phyloP scores from a whole-genome alignment of 2,329 filamentous ascomycete genomes.

The Ceratocystis cacaofunesta region DNA sequence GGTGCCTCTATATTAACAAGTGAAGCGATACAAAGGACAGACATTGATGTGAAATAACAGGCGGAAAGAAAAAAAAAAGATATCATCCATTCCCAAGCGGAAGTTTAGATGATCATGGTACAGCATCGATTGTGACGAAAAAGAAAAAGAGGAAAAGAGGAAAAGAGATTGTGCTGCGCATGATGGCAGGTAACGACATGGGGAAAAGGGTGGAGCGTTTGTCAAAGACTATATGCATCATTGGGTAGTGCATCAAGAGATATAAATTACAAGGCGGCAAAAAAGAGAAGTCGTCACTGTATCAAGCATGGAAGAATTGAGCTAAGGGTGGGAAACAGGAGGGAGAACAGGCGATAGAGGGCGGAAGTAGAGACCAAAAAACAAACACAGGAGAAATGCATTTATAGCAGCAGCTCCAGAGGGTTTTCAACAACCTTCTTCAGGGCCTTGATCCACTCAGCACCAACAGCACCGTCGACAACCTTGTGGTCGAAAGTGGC shows the following conservation, averaged over 20 bases:
- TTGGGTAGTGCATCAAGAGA: background rate
- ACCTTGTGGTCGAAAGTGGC: constrained; percentile 99
- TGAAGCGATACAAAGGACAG: constrained; percentile 3
- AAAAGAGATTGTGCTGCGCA: background rate
- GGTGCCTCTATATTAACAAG: constrained; percentile 2
- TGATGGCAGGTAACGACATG: background rate
- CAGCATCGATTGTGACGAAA: background rate
- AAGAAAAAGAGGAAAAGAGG: too few species aligned
- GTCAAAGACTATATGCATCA: constrained; percentile 3
- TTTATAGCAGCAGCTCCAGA: constrained; percentile 78
- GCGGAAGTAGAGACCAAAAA: background rate
- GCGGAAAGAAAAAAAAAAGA: background rate
- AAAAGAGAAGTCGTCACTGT: constrained; percentile 13
- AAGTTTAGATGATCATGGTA: background rate
- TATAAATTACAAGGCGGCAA: constrained; percentile 14
- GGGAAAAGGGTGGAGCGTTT: too few species aligned
- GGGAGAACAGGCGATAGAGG: background rate
- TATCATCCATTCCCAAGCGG: background rate
- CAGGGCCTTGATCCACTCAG: constrained; percentile 89
- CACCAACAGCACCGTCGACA: constrained; percentile 88
- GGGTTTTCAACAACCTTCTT: constrained; percentile 98
- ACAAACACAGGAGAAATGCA: background rate
- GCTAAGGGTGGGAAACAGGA: background rate
- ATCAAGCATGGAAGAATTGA: constrained; percentile 6
- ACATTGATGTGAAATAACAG: background rate